These are phyloP conservation scores for Eucalyptus globulus DNA, from an alignment of 345 rosid genomes.

Conservation along the genomic window DNA sequence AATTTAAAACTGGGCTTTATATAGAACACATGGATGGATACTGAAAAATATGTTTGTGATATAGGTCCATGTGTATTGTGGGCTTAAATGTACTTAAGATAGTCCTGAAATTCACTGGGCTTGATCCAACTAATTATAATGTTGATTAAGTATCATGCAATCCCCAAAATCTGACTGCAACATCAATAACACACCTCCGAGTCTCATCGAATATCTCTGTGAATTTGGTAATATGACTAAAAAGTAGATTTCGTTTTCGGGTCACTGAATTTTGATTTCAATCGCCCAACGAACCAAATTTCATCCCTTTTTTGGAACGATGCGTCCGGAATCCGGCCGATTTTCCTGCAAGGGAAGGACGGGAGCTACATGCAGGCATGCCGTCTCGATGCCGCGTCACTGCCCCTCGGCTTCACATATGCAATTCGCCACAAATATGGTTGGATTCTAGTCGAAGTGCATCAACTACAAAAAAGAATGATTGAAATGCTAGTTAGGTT, in stretches of 20 bases:
- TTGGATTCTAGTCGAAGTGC: neutral
- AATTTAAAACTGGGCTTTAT: neutral
- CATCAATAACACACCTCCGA: neutral
- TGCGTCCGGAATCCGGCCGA: rapidly evolving
- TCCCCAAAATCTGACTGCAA: neutral
- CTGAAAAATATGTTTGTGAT: neutral
- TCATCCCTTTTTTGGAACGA: too few species aligned
- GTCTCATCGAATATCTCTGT: neutral
- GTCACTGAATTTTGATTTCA: neutral
- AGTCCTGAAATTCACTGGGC: neutral
- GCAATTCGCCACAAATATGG: neutral
- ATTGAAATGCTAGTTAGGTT: neutral
- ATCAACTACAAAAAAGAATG: neutral
- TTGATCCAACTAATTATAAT: neutral
- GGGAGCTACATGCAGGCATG: neutral
- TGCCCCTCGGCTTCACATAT: neutral
- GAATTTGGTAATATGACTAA: neutral
- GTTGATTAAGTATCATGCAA: neutral
- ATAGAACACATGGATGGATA: neutral
- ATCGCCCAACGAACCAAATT: rapidly evolving
- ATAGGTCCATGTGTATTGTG: neutral
- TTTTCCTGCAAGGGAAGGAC: neutral
- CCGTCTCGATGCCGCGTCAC: neutral
- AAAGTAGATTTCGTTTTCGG: neutral
- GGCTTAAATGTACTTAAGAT: neutral